Base-by-base conservation (phyloP, 139 green algal genomes). In the Micractinium conductrix region DNA sequence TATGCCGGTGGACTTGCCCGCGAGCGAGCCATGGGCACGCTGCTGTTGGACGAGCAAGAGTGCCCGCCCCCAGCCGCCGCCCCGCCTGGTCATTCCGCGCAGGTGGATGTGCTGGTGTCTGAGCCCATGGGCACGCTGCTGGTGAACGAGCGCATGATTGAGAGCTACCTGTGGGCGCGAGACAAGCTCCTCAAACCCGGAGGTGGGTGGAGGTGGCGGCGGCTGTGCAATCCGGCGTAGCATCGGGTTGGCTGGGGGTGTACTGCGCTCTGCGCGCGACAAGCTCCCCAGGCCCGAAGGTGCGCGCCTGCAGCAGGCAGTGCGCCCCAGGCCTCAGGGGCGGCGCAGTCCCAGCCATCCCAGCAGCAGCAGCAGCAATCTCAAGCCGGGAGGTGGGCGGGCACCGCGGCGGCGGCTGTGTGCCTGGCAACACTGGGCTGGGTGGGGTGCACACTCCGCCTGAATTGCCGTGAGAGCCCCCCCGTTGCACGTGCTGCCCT, bases 81-180 rank as follows among this genome's bases (percentile, higher is more conserved):
- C 9, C 43, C 44, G 58, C 0, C 43, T 35, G 26, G 7, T 10
- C 42, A 70, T 30, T 43, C n/a, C n/a, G 26, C 6, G 10, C 81
- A 86, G 81, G 81, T 90, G 30, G 87, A 90, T 35, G 84, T 92
- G 22, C 74, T 96, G 28, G 86, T 95, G 7, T 91, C 85, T 5
- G 93, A 97, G 84, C 93, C 92, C 2, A 98, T 98, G 95, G 97
- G 96, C 68, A 99, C 97, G 24, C 88, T 99, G 84, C 91, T 99
- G 74, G 92, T 99, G 28, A 99, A 99, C 79, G 97, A 99, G 86
- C 92, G 96, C 67, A 99, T 99, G 97, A 86, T 99, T 43, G 97
- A 99, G 87, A 94, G 88, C 1, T 99, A 98, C 87, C 55, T 99
- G 0, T 96, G 94, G 50, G 97, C 97, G 0, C 88, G 97, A 0